Base-by-base conservation (phyloP, 805 yeast species). In the Lipomyces orientalis region DNA sequence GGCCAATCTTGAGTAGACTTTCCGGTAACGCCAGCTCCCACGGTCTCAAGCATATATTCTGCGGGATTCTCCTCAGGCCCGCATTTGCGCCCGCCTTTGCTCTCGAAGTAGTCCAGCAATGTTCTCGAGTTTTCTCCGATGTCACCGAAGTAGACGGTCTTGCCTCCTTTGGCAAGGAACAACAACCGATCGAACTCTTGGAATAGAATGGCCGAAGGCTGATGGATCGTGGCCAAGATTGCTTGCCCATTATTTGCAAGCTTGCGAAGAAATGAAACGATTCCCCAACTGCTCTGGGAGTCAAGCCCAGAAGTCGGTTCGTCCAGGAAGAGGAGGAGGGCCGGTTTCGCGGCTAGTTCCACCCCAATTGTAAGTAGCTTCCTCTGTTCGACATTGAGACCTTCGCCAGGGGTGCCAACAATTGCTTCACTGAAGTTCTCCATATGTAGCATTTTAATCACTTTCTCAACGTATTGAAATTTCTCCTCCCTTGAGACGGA, bases 1-100 rank as follows among this genome's bases (percentile, higher is more conserved):
- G 61, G 71, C 72, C 75, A 77, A 58, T 78, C 79, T n/a, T 63
- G 58, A 22, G 67, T 66, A 7, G 76, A 74, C 9, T 55, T 58
- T 3, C 77, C 74, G 25, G 77, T 79, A 61, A 79, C 79, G 61
- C 75, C 79, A 65, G 80, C 81, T 37, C 84, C 83, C 62, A 76
- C 71, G 83, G 55, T 64, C 70, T 89, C 89, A 79, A 91, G 82
- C 95, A 91, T 91, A 94, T 96, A 91, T 80, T 91, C 97, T 14
- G 93, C 93, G 29, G 94, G 94, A 72, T 90, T 90, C 7, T 90
- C 91, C 55, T 82, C 82, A 4, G 81, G 79, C 19, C 93, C 91
- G 80, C 93, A 90, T 63, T 81, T 80, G 29, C 82, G 84, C 58
- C 92, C 86, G 63, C 92, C 93, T 69, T 88, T 77, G 72, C 83